A percentile compares a stretch with the other conserved stretches of the same genome.
Evolutionary conservation across 2,329 filamentous ascomycete genomes (phyloP).

Genomic region (Rhynchosporium graminicola): DNA sequence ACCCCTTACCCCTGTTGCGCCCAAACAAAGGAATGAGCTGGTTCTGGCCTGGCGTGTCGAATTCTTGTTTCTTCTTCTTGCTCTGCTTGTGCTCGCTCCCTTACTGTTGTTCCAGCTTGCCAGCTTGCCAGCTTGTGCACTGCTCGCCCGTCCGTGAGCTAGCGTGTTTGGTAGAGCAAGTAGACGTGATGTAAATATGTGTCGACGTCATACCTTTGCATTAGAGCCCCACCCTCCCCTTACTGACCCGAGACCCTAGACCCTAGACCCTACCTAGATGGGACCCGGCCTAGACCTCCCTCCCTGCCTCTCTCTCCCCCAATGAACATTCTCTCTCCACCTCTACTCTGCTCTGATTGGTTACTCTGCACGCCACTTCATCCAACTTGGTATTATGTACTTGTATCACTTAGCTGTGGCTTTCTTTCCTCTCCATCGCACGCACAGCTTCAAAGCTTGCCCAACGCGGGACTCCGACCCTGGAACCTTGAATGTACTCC

Average conservation of each 20-base stretch:
- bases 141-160: background rate
- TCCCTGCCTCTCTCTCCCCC: background rate
- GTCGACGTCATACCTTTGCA: background rate
- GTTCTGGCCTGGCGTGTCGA: background rate
- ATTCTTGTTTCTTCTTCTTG: conserved; percentile 2
- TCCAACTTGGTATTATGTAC: background rate
- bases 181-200: background rate
- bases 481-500: background rate
- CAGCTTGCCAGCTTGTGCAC: background rate
- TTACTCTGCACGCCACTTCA: background rate
- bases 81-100: background rate
- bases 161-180: background rate
- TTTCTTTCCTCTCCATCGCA: background rate
- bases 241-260: background rate
- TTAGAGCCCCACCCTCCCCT: background rate
- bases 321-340: background rate
- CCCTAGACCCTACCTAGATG: no score
- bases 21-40: background rate
- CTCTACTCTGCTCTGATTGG: background rate
- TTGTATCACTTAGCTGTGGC: background rate
- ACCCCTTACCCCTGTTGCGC: background rate
- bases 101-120: background rate
- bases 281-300: background rate
- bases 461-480: background rate
- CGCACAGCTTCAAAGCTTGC: background rate